phyloP scores from a whole-genome alignment of 768 basidiomycete species.

The Panaeolus papilionaceus region DNA sequence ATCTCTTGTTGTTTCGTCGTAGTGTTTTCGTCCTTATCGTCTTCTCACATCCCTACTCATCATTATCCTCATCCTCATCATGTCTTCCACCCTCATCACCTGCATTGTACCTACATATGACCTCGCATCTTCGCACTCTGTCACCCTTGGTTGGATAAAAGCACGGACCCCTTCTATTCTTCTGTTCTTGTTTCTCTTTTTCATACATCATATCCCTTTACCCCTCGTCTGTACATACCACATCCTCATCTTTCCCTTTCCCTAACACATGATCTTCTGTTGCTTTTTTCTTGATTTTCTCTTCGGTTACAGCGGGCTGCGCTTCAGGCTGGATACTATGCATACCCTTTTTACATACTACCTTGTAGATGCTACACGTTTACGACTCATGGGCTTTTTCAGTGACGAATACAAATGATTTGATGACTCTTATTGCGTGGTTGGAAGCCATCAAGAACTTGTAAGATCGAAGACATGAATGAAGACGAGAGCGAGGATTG shows the following conservation, averaged over 20 bases:
- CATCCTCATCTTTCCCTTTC: background rate
- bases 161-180: background rate
- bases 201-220: background rate
- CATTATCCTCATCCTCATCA: background rate
- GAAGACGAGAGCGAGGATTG: no score
- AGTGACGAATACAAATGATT: conserved; percentile 12
- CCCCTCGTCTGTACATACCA: background rate
- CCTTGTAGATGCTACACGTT: background rate
- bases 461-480: no score
- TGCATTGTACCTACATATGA: background rate
- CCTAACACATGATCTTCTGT: background rate
- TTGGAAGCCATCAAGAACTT: no score
- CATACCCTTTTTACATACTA: conserved; percentile 5
- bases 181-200: background rate
- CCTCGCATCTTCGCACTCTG: background rate
- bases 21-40: background rate
- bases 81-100: background rate
- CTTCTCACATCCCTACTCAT: background rate
- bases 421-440: conserved; percentile 1
- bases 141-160: background rate
- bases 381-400: background rate
- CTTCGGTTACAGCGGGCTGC: conserved; percentile 2
- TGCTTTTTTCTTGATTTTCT: conserved; percentile 1
- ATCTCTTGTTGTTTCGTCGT: background rate
- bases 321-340: conserved; percentile 14